Conservation (phyloP, 805 yeast genomes). For the Torulaspora indica region DNA sequence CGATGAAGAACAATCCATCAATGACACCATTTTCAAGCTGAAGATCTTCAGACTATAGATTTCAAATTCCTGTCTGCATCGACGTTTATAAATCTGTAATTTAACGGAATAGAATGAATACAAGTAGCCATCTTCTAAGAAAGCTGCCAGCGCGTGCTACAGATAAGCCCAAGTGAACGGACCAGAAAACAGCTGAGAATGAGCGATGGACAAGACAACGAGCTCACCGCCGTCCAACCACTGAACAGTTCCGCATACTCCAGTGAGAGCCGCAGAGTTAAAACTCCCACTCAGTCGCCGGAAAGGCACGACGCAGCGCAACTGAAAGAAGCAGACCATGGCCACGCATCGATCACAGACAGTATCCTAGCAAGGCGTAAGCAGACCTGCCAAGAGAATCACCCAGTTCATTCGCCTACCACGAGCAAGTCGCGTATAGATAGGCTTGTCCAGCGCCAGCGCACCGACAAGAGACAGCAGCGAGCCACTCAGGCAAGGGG, state of each 20-base stretch:
- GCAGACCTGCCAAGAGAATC: conserved; percentile 4
- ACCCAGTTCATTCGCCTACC: conserved; percentile 9
- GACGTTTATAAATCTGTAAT: conserved; percentile 3
- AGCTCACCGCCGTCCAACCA: background rate
- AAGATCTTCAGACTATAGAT: conserved; percentile 64
- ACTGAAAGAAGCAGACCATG: background rate
- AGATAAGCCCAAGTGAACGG: background rate
- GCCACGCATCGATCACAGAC: conserved; percentile 8
- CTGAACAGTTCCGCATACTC: background rate
- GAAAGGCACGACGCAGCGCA: background rate
- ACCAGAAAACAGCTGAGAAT: background rate
- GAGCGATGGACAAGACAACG: background rate
- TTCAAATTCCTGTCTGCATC: background rate
- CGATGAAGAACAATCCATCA: conserved; percentile 82
- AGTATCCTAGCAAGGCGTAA: conserved; percentile 9
- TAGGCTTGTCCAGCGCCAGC: conserved; percentile 1
- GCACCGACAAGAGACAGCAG: conserved; percentile 11
- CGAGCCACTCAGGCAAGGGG: conserved; percentile 20
- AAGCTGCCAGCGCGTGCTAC: background rate
- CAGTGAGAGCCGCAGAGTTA: background rate
- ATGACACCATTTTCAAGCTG: conserved; percentile 72
- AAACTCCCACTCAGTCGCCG: background rate
- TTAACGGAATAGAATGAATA: background rate
- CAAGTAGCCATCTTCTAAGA: background rate
- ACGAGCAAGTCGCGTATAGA: conserved; percentile 9